Evolutionary conservation across 192 early-diverging fungal genomes (phyloP).

Genomic region (Chytriomyces confervae): DNA sequence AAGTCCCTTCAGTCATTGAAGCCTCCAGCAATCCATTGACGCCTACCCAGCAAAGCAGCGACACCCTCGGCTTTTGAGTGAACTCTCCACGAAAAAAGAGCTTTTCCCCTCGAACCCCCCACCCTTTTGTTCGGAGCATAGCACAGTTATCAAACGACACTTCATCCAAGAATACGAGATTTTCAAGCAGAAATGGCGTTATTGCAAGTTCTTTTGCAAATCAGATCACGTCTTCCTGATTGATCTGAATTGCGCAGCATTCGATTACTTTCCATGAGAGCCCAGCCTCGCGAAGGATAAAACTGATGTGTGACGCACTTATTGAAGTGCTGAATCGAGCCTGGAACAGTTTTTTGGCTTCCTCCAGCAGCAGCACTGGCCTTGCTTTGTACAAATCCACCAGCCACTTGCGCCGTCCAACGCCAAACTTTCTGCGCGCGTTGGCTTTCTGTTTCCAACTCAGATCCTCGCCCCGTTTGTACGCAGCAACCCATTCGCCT

Average conservation of each 20-base stretch:
- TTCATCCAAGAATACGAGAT: constrained; percentile 39
- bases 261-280: constrained; percentile 31
- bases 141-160: constrained; percentile 34
- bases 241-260: constrained; percentile 33
- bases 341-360: constrained; percentile 2
- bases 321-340: neutral
- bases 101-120: constrained; percentile 20
- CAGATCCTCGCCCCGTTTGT: neutral
- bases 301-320: neutral
- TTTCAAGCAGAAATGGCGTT: constrained; percentile 5
- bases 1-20: constrained; percentile 26
- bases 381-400: constrained; percentile 1
- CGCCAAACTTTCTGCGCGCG: neutral
- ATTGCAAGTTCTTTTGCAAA: constrained; percentile 21
- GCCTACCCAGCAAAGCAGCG: constrained; percentile 28
- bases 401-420: neutral
- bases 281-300: constrained; percentile 10
- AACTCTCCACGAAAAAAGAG: constrained; percentile 29
- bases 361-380: constrained; percentile 3
- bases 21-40: constrained; percentile 26
- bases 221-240: constrained; percentile 18
- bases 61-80: constrained; percentile 21
- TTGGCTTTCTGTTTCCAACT: neutral
- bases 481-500: neutral
- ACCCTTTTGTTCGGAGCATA: constrained; percentile 28